These are phyloP conservation scores for Lepraria neglecta DNA, from an alignment of 495 filamentous ascomycete species.

Conservation along the genomic window DNA sequence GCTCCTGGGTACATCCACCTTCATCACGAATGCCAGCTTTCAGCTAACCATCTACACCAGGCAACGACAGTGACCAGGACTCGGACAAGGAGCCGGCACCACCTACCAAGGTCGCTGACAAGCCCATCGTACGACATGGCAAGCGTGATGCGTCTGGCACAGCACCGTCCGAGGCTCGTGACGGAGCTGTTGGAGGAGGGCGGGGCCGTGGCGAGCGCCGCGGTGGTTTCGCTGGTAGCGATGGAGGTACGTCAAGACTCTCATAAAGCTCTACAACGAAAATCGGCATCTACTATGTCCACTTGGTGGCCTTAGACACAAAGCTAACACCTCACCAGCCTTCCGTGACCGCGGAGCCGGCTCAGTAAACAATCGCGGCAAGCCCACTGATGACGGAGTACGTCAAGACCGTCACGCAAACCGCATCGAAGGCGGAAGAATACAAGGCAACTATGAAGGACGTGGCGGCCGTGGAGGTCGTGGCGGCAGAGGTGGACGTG, in stretches of 20 bases:
- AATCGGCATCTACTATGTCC: slow-evolving; percentile 9
- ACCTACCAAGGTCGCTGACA: slow-evolving; percentile 81
- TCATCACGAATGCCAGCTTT: slow-evolving; percentile 15
- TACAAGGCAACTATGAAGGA: slow-evolving; percentile 46
- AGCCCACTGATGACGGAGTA: slow-evolving; percentile 64
- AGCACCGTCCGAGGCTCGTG: slow-evolving; percentile 46
- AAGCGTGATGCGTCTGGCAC: slow-evolving; percentile 87
- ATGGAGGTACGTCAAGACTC: slow-evolving; percentile 57
- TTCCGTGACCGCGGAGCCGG: slow-evolving; percentile 89
- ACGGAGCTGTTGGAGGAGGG: slow-evolving; percentile 40
- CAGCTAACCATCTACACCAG: slow-evolving; percentile 39
- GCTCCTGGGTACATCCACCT: slow-evolving; percentile 67
- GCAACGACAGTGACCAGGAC: slow-evolving; percentile 87
- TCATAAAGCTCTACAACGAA: slow-evolving; percentile 23
- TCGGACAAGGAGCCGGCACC: slow-evolving; percentile 67
- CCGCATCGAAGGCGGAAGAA: slow-evolving; percentile 34
- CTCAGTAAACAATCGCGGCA: slow-evolving; percentile 71
- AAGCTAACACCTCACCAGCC: slow-evolving; percentile 46
- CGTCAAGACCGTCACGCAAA: slow-evolving; percentile 44
- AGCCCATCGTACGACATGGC: slow-evolving; percentile 64
- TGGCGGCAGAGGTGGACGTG: slow-evolving; percentile 47
- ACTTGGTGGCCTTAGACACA: background rate
- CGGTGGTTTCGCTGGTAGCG: slow-evolving; percentile 60
- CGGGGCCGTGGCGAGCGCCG: slow-evolving; percentile 45
- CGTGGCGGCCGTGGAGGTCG: slow-evolving; percentile 52